Evolutionary conservation across 371 early-diverging fungal species (phyloP).

Genomic region (Rhizomucor miehei): DNA sequence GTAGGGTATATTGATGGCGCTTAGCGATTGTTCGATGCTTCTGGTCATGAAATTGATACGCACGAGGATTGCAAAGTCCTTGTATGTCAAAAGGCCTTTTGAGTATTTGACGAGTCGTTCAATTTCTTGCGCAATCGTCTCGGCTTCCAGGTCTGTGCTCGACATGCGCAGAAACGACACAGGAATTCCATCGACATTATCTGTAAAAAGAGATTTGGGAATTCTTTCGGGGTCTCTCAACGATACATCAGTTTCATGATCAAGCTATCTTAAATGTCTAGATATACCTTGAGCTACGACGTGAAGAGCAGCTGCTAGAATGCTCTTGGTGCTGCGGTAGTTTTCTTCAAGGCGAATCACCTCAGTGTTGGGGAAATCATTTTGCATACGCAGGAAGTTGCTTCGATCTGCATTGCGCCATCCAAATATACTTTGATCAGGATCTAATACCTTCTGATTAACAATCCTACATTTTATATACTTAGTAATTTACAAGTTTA

Average conservation of each 20-base stretch:
- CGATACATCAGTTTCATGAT: not conserved
- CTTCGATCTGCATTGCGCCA: conserved; percentile 58
- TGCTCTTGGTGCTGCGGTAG: conserved; percentile 55
- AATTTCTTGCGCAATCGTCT: conserved; percentile 42
- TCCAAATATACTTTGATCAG: conserved; percentile 64
- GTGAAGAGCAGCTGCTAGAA: conserved; percentile 44
- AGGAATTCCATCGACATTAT: conserved; percentile 34
- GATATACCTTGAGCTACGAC: conserved; percentile 44
- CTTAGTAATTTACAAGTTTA: conserved; percentile 10
- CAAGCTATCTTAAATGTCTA: conserved; percentile 3
- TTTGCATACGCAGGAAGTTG: conserved; percentile 51
- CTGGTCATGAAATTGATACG: conserved; percentile 45
- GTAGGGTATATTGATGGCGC: conserved; percentile 39
- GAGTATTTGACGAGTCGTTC: conserved; percentile 31
- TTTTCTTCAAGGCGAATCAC: conserved; percentile 49
- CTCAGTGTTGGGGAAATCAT: conserved; percentile 30
- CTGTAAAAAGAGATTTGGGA: conserved; percentile 23
- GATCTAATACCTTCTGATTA: conserved; percentile 18
- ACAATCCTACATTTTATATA: not conserved
- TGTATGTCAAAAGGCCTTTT: conserved; percentile 29
- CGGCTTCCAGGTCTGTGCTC: conserved; percentile 29
- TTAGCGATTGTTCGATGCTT: conserved; percentile 44
- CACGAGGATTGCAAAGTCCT: conserved; percentile 58
- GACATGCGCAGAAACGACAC: conserved; percentile 22
- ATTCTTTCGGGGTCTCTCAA: conserved; percentile 20